A percentile compares a stretch with the other conserved stretches of the same genome.
These are phyloP conservation scores for Starmerella bombi DNA, from an alignment of 805 yeast species.

Conservation along the genomic window DNA sequence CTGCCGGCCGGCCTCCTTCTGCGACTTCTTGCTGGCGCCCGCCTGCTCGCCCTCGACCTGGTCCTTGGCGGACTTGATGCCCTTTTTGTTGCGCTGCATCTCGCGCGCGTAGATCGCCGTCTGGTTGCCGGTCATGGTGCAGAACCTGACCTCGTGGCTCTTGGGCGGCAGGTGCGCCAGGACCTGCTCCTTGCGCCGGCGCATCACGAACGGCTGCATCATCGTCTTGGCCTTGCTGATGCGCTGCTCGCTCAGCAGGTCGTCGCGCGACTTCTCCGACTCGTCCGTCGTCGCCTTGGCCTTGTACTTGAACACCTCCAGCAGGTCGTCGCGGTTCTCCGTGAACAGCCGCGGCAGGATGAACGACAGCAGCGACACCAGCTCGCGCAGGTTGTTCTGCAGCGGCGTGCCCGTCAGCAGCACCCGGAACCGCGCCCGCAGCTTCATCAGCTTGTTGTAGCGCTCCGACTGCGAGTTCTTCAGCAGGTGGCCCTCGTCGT, in stretches of 20 bases:
- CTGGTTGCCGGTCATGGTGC: slow-evolving; percentile 41
- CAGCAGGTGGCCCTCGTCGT: slow-evolving; percentile 96
- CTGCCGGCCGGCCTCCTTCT: slow-evolving; percentile 30
- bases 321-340: slow-evolving; percentile 69
- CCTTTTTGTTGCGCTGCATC: slow-evolving; percentile 29
- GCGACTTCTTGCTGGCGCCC: slow-evolving; percentile 18
- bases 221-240: slow-evolving; percentile 85
- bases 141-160: slow-evolving; percentile 45
- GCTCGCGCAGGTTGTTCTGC: slow-evolving; percentile 81
- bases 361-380: slow-evolving; percentile 80
- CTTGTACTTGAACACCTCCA: slow-evolving; percentile 73
- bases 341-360: slow-evolving; percentile 74
- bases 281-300: slow-evolving; percentile 48
- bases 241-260: slow-evolving; percentile 73
- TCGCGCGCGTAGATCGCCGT: slow-evolving; percentile 56
- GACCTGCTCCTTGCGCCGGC: slow-evolving; percentile 88
- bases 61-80: slow-evolving; percentile 20
- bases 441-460: slow-evolving; percentile 70
- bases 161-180: slow-evolving; percentile 78
- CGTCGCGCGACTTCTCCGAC: slow-evolving; percentile 21
- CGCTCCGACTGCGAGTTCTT: slow-evolving; percentile 83
- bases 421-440: slow-evolving; percentile 71
- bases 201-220: slow-evolving; percentile 95
- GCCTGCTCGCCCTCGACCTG: slow-evolving; percentile 23
- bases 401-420: slow-evolving; percentile 93